A percentile compares a stretch with the other conserved stretches of the same genome.
These are phyloP conservation scores for Zymoseptoria crescenta DNA, from an alignment of 2,329 filamentous ascomycete genomes.

Conservation along the genomic window DNA sequence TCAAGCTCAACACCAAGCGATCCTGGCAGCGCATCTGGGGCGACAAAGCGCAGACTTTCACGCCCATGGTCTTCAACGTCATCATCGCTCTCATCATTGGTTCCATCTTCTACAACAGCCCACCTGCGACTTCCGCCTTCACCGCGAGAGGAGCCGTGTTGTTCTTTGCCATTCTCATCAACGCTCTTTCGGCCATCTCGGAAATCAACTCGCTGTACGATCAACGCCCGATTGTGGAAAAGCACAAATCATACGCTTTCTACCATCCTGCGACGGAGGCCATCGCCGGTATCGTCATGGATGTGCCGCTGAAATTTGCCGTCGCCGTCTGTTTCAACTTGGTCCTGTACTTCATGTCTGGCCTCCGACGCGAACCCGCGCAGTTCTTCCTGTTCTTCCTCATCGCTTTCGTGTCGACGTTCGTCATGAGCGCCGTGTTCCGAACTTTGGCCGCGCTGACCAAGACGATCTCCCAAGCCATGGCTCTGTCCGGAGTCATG, in stretches of 20 bases:
- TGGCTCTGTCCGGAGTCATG: conserved; percentile 48
- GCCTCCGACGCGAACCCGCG: conserved; percentile 32
- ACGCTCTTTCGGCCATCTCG: conserved; percentile 50
- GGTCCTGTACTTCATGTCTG: conserved; percentile 51
- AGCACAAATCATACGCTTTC: conserved; percentile 38
- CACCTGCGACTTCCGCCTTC: conserved; percentile 45
- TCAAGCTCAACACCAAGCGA: conserved; percentile 43
- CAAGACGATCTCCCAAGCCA: conserved; percentile 55
- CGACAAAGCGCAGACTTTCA: conserved; percentile 43
- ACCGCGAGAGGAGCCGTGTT: conserved; percentile 49
- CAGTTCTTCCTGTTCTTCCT: conserved; percentile 59
- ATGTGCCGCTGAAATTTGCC: conserved; percentile 52
- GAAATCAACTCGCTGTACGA: conserved; percentile 60
- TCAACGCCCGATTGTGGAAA: conserved; percentile 42
- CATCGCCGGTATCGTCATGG: conserved; percentile 46
- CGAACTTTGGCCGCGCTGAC: conserved; percentile 53
- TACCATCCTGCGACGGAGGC: conserved; percentile 40
- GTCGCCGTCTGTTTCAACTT: conserved; percentile 47
- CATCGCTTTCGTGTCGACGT: conserved; percentile 52
- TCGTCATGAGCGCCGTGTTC: conserved; percentile 51
- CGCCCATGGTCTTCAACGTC: conserved; percentile 42
- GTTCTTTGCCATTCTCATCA: conserved; percentile 55
- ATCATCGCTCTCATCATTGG: conserved; percentile 55
- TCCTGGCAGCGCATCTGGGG: conserved; percentile 48
- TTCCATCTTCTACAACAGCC: conserved; percentile 50